phyloP scores from a whole-genome alignment of 176 grass and related monocot genomes.

The Triticum timopheevii region DNA sequence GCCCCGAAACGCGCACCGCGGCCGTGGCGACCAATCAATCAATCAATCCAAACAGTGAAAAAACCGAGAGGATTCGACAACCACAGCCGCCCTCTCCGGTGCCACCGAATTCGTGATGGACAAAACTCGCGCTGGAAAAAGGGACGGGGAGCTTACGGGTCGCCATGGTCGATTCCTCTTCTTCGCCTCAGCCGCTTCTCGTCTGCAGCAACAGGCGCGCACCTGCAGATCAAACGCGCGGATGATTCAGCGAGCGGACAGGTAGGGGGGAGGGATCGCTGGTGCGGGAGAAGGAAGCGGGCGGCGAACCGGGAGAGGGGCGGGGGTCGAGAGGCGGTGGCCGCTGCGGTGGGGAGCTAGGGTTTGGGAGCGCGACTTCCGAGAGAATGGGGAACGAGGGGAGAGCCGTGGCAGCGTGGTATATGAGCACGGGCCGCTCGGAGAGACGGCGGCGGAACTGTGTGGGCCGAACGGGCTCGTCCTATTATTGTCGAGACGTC shows the following conservation, averaged over 20 bases:
- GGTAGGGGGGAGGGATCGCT: neutral
- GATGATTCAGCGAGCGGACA: constrained; percentile 5
- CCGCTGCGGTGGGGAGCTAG: constrained; percentile 5
- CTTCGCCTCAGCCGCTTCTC: constrained; percentile 14
- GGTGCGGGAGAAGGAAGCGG: neutral
- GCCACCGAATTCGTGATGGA: neutral
- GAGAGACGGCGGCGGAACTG: neutral
- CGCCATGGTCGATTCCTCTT: constrained; percentile 44
- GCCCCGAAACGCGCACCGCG: neutral
- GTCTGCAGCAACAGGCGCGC: neutral
- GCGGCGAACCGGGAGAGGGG: neutral
- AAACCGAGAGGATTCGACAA: neutral
- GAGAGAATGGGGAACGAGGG: neutral
- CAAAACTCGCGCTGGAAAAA: neutral
- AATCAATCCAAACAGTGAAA: neutral
- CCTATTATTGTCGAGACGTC: neutral
- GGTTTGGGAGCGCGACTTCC: constrained; percentile 7
- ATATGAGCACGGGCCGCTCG: constrained; percentile 17
- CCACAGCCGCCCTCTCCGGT: neutral
- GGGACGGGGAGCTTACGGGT: constrained; percentile 25
- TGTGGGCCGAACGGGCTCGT: neutral
- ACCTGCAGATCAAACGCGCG: constrained; percentile 43
- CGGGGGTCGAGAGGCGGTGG: neutral
- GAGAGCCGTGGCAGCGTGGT: neutral
- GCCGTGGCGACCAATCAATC: neutral